A percentile compares a stretch with the other conserved stretches of the same genome.
Evolutionary conservation across 2,329 filamentous ascomycete species (phyloP).

Genomic region (Fusarium hainanense): DNA sequence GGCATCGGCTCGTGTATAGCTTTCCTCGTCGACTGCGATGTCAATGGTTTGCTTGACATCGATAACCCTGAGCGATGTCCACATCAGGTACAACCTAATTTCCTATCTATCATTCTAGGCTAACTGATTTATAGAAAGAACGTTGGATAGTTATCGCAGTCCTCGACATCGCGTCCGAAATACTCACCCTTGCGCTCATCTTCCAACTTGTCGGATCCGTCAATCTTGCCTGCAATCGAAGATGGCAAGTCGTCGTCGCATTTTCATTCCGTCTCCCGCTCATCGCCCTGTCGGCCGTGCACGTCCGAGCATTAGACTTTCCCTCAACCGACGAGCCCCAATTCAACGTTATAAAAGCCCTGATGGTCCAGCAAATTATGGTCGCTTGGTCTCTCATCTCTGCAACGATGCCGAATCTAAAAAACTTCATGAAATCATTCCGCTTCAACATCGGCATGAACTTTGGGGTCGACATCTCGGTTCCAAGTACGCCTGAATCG

Average conservation of each 20-base stretch:
- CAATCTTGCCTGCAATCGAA: slow-evolving; percentile 28
- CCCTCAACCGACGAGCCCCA: slow-evolving; percentile 26
- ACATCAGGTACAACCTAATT: slow-evolving; percentile 32
- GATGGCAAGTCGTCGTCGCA: slow-evolving; percentile 30
- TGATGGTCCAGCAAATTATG: slow-evolving; percentile 34
- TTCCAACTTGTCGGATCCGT: slow-evolving; percentile 29
- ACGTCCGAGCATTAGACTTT: slow-evolving; percentile 16
- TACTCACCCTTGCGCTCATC: slow-evolving; percentile 25
- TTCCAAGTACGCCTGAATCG: neutral
- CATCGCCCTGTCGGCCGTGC: slow-evolving; percentile 30
- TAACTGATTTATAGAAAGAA: neutral
- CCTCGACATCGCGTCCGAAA: slow-evolving; percentile 26
- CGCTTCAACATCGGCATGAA: slow-evolving; percentile 34
- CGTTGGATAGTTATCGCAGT: slow-evolving; percentile 28
- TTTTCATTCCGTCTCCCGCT: slow-evolving; percentile 40
- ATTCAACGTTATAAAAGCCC: slow-evolving; percentile 28
- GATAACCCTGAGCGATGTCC: slow-evolving; percentile 16
- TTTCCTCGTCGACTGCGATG: slow-evolving; percentile 24
- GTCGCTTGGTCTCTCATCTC: slow-evolving; percentile 38
- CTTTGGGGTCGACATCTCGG: slow-evolving; percentile 25
- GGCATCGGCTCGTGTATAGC: slow-evolving; percentile 13
- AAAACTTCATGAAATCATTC: slow-evolving; percentile 40
- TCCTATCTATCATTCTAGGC: too few relatives aligned
- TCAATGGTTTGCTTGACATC: slow-evolving; percentile 3
- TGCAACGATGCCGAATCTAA: slow-evolving; percentile 35